Conservation (phyloP, 371 early-diverging fungal genomes). For the Mortierella sp. region DNA sequence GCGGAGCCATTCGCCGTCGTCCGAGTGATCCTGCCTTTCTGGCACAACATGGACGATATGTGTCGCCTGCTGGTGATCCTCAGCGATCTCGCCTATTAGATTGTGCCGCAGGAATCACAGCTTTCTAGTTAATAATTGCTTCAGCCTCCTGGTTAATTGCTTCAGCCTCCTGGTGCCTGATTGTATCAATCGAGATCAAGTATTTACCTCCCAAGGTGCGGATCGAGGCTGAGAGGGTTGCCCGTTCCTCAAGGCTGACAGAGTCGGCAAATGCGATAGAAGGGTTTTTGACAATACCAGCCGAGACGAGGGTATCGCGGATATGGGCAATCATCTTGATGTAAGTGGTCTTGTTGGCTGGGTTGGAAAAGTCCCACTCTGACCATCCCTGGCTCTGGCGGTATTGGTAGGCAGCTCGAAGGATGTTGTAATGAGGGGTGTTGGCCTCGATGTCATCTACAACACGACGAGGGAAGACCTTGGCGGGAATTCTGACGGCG, state of each 20-base stretch:
- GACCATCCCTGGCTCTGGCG: slow-evolving; percentile 64
- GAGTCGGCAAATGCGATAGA: slow-evolving; percentile 67
- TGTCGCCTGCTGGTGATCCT: slow-evolving; percentile 66
- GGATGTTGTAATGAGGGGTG: slow-evolving; percentile 61
- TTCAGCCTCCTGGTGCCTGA: neutral
- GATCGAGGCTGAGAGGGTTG: slow-evolving; percentile 59
- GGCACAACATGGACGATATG: slow-evolving; percentile 70
- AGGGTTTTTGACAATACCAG: slow-evolving; percentile 60
- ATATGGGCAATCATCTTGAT: slow-evolving; percentile 66
- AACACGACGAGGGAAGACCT: slow-evolving; percentile 64
- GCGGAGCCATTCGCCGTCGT: slow-evolving; percentile 81
- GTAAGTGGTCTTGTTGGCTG: slow-evolving; percentile 60
- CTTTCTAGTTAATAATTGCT: neutral
- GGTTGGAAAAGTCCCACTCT: slow-evolving; percentile 70
- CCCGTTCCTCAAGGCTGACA: slow-evolving; percentile 60
- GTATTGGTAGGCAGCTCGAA: slow-evolving; percentile 67
- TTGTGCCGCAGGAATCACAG: neutral
- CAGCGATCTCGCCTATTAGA: slow-evolving; percentile 60
- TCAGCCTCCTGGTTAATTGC: neutral
- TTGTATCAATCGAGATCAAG: neutral
- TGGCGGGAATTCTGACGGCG: slow-evolving; percentile 71
- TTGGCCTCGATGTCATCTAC: slow-evolving; percentile 41
- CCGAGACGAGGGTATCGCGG: slow-evolving; percentile 58
- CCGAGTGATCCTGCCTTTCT: slow-evolving; percentile 61
- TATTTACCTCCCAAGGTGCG: slow-evolving; percentile 65